Conservation (phyloP, 2,329 filamentous ascomycete genomes). For the Cordyceps farinosa region DNA sequence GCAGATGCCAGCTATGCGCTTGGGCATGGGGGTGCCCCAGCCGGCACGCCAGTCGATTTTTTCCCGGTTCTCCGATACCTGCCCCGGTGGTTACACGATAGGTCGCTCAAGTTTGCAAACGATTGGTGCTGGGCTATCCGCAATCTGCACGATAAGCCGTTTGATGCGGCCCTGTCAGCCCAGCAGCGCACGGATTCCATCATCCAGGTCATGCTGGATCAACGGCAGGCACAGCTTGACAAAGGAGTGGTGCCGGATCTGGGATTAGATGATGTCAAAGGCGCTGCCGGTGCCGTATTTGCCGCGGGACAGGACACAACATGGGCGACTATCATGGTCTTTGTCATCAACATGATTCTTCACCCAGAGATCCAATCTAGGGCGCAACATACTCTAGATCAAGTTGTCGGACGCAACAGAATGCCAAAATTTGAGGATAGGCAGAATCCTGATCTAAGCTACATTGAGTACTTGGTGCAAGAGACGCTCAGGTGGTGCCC, state of each 20-base stretch:
- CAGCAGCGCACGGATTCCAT: conserved; percentile 30
- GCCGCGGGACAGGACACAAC: conserved; percentile 47
- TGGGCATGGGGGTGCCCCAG: conserved; percentile 29
- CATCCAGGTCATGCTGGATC: conserved; percentile 26
- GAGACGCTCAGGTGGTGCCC: conserved; percentile 45
- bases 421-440: conserved; percentile 46
- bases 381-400: conserved; percentile 44
- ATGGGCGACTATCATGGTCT: conserved; percentile 39
- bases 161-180: conserved; percentile 32
- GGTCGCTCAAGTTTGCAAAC: conserved; percentile 28
- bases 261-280: conserved; percentile 44
- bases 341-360: conserved; percentile 44
- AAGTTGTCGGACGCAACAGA: conserved; percentile 41
- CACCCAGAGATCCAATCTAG: conserved; percentile 44
- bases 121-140: conserved; percentile 34
- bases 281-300: conserved; percentile 46
- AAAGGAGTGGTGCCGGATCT: conserved; percentile 31
- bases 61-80: conserved; percentile 43
- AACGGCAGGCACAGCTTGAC: conserved; percentile 25
- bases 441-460: conserved; percentile 33
- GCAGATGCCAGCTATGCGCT: conserved; percentile 29
- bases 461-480: conserved; percentile 44
- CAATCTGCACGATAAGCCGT: conserved; percentile 43
- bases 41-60: conserved; percentile 42
- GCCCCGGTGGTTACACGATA: conserved; percentile 36